Evolutionary conservation across 805 yeast species (phyloP), one percentile per base, ranked within the genome.

Genomic region (Candida endomychidarum): DNA sequence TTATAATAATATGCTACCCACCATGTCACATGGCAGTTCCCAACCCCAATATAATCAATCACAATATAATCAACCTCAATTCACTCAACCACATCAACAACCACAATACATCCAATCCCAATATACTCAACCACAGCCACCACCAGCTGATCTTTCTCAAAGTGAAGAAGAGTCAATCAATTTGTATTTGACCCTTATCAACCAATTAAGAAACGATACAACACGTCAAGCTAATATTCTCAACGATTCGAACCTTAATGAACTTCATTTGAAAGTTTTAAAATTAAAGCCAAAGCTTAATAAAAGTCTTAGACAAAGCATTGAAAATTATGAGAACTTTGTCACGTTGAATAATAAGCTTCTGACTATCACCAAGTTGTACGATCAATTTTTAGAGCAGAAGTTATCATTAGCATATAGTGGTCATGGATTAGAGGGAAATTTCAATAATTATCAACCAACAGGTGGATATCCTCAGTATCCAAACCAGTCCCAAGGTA

Each of bases 271-370:
- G 14, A 78, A 76, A 32, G 77, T 88, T 3, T 61, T 78, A 16
- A 68, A 74, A 8, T 58, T 85, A 39, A 78, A 83, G 43, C 93
- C 96, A 3, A 87, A 83, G 51, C 57, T 87, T 31, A 81, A 81
- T 40, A 68, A 70, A 30, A 74, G 83, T 10, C 60, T 86, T 21
- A 71, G 78, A 32, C 77, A 74, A 20, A 69, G 86, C 2, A 71
- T 75, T 22, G 72, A 74, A 25, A 81, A 77, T 48, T 78, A 87
- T 52, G 91, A 87, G 37, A 59, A 63, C 15, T 74, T 81, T 46
- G 74, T 84, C 47, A 86, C 84, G 34, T 70, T 86, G 78, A 87
- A 85, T 61, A 77, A 83, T 34, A 87, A 89, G 52, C 74, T 89
- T 40, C 81, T 85, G 40, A 81, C 88, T 4, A 81, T 87, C 22